phyloP scores from a whole-genome alignment of 2,329 filamentous ascomycete species.

The Nannizzia gypsea region DNA sequence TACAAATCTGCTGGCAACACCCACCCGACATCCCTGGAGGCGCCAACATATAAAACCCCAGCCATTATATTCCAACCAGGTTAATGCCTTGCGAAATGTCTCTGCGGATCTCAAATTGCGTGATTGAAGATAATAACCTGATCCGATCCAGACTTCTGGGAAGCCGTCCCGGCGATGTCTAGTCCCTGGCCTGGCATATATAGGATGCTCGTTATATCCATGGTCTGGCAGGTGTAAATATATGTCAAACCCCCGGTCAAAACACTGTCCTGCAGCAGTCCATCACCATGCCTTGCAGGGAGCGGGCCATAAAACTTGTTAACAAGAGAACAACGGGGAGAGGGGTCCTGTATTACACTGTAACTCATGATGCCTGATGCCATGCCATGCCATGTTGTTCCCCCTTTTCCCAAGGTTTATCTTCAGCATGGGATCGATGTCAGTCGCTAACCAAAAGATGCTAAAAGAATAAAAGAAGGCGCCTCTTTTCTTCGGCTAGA shows the following conservation, averaged over 20 bases:
- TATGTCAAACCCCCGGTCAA: background rate
- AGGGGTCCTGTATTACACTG: background rate
- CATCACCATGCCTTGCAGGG: background rate
- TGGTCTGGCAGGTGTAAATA: background rate
- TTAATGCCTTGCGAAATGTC: background rate
- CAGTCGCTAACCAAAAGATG: background rate
- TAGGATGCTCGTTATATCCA: background rate
- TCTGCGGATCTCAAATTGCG: background rate
- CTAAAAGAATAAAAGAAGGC: background rate
- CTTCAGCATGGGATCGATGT: background rate
- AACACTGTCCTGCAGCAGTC: background rate
- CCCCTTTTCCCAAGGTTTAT: background rate
- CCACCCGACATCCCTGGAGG: background rate
- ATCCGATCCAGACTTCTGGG: conserved; percentile 2
- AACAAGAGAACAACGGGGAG: background rate
- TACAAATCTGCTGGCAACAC: background rate
- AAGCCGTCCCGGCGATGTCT: conserved; percentile 1
- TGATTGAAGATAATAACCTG: background rate
- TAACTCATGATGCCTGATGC: background rate
- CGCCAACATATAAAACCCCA: background rate
- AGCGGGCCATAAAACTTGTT: background rate
- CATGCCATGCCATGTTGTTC: background rate
- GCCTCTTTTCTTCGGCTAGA: background rate
- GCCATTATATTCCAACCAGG: background rate
- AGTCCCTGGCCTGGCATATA: background rate